Percentiles rank a stretch among this genome's conserved stretches.
Evolutionary conservation across 306 rosid species (phyloP).

Genomic region (Styphnolobium japonicum): DNA sequence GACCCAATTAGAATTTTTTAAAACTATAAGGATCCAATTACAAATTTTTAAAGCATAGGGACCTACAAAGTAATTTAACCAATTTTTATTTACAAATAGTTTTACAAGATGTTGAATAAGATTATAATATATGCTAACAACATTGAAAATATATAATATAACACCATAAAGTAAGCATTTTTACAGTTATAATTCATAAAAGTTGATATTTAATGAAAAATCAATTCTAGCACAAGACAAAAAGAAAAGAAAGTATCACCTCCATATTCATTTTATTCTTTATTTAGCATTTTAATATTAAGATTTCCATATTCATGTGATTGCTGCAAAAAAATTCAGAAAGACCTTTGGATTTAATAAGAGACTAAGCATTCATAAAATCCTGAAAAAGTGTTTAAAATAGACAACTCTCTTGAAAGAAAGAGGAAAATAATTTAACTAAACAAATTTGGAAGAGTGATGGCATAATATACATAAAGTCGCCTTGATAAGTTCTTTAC

Average conservation of each 20-base stretch:
- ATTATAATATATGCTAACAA: neutral
- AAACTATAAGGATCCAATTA: too few relatives aligned
- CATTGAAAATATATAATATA: neutral
- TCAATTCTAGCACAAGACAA: neutral
- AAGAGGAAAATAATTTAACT: neutral
- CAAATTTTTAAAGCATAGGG: too few relatives aligned
- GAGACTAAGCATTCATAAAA: neutral
- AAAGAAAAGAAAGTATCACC: neutral
- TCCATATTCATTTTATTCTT: neutral
- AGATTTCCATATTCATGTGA: neutral
- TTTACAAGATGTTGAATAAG: too few relatives aligned
- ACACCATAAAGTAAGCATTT: neutral
- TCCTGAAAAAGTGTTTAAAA: neutral
- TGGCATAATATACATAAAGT: neutral
- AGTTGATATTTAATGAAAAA: neutral
- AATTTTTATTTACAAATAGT: too few relatives aligned
- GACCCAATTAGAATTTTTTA: too few relatives aligned
- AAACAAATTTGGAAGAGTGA: neutral
- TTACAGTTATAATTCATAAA: neutral
- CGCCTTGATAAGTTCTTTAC: neutral
- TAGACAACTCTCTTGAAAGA: neutral
- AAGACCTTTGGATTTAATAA: too few relatives aligned
- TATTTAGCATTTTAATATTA: neutral
- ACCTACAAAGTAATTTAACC: too few relatives aligned
- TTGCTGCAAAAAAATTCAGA: too few relatives aligned